phyloP scores from a whole-genome alignment of 1,139 yeast genomes.

The Sporopachydermia cereana region DNA sequence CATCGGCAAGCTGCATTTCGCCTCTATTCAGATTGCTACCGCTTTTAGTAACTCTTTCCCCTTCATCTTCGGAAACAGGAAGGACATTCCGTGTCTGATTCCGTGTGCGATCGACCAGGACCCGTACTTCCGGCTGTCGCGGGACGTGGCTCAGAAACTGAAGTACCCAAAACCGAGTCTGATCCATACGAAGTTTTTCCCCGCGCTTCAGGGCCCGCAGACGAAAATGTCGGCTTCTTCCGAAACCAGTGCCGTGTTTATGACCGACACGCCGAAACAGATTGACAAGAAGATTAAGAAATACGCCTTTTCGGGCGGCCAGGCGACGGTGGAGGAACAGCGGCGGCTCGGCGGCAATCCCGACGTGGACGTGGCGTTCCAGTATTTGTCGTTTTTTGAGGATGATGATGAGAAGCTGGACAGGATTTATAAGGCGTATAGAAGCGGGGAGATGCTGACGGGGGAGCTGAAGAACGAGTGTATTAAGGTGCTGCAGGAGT shows the following conservation, averaged over 20 bases:
- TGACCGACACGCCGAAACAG: conserved; percentile 90
- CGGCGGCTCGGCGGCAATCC: conserved; percentile 85
- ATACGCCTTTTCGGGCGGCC: conserved; percentile 95
- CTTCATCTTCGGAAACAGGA: conserved; percentile 72
- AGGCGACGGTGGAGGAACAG: conserved; percentile 80
- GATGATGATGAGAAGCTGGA: conserved; percentile 77
- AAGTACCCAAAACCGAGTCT: conserved; percentile 85
- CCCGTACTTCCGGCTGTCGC: conserved; percentile 93
- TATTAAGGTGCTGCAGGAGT: conserved; percentile 66
- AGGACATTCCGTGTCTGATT: conserved; percentile 81
- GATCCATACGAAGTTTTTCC: conserved; percentile 93
- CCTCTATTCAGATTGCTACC: conserved; percentile 90
- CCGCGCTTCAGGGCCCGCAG: conserved; percentile 93
- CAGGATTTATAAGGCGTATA: conserved; percentile 52
- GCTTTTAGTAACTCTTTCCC: conserved; percentile 96
- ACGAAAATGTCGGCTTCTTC: conserved; percentile 97
- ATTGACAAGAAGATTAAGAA: conserved; percentile 92
- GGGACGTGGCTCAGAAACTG: conserved; percentile 94
- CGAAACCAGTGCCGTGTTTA: conserved; percentile 71
- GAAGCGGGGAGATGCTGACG: conserved; percentile 70
- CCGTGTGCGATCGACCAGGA: conserved; percentile 99
- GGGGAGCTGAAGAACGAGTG: conserved; percentile 92
- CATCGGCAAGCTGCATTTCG: conserved; percentile 92
- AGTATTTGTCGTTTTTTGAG: conserved; percentile 78
- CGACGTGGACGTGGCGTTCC: conserved; percentile 91